Conservation (phyloP, 2,329 filamentous ascomycete genomes). For the Graphiopsis chlorocephala region DNA sequence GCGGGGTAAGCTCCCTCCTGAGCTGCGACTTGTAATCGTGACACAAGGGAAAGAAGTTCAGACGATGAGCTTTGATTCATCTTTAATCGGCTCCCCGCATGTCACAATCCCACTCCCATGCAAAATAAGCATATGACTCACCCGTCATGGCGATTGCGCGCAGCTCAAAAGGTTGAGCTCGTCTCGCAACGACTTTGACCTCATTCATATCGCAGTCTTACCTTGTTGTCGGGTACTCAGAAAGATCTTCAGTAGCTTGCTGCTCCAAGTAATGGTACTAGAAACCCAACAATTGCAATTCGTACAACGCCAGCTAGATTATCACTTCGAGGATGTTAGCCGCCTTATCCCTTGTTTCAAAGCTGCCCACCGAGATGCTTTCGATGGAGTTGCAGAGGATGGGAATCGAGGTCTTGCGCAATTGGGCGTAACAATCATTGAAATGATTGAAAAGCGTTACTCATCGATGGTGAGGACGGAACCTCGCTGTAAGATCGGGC, state of each 20-base stretch:
- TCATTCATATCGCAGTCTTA: background rate
- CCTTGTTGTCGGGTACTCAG: background rate
- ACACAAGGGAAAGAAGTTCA: background rate
- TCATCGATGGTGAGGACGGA: background rate
- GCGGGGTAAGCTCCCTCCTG: background rate
- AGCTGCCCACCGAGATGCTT: background rate
- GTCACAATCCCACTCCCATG: background rate
- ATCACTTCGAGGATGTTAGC: background rate
- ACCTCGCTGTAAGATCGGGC: background rate
- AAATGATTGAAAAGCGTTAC: background rate
- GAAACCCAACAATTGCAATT: background rate
- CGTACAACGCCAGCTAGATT: slow-evolving; percentile 1
- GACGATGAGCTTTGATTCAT: background rate
- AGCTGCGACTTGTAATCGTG: background rate
- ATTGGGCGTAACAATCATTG: background rate
- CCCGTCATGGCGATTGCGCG: background rate
- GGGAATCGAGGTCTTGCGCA: background rate
- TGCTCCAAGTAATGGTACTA: background rate
- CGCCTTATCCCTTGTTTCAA: background rate
- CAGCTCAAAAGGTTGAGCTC: background rate
- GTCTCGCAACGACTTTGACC: background rate
- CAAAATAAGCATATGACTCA: background rate
- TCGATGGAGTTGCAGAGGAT: background rate
- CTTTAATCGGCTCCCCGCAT: background rate
- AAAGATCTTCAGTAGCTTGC: background rate